Evolutionary conservation across 805 yeast species (phyloP).

Genomic region (Metschnikowia koreensis): DNA sequence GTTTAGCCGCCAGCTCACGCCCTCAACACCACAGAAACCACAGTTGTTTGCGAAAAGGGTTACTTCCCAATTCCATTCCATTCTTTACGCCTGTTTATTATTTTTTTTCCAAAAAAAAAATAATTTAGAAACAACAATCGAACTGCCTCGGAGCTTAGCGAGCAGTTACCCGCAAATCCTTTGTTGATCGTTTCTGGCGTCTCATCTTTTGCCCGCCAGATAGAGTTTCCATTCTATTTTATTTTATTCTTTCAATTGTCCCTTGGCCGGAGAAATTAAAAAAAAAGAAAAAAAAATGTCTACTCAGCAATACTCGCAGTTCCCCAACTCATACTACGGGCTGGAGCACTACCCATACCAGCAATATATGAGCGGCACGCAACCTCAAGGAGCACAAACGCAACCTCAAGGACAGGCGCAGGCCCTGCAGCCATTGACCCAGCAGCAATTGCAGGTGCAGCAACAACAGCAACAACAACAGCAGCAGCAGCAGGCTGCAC

Average conservation of each 20-base stretch:
- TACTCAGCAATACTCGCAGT: slow-evolving; percentile 21
- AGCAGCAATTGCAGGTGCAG: slow-evolving; percentile 15
- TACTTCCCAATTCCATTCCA: too few relatives aligned
- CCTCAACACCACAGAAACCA: background rate
- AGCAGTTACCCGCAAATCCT: slow-evolving; percentile 6
- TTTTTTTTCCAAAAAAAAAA: background rate
- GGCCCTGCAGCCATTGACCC: slow-evolving; percentile 10
- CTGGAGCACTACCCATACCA: slow-evolving; percentile 23
- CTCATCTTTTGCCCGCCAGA: background rate
- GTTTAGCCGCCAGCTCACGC: background rate
- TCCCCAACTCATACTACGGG: slow-evolving; percentile 21
- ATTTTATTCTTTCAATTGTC: background rate
- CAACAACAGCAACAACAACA: too few relatives aligned
- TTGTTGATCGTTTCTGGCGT: background rate
- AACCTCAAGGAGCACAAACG: slow-evolving; percentile 15
- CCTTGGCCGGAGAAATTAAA: too few relatives aligned
- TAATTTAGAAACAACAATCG: background rate
- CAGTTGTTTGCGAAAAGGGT: too few relatives aligned
- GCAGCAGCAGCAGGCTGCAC: slow-evolving; percentile 8
- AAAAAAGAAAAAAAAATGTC: slow-evolving; percentile 12
- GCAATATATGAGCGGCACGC: slow-evolving; percentile 19
- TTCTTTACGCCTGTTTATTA: too few relatives aligned
- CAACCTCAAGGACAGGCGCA: slow-evolving; percentile 14
- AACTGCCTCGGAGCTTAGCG: slow-evolving; percentile 1
- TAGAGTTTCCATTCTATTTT: background rate